These are phyloP conservation scores for Escovopsis sp. DNA, from an alignment of 2,329 filamentous ascomycete genomes.

Conservation along the genomic window DNA sequence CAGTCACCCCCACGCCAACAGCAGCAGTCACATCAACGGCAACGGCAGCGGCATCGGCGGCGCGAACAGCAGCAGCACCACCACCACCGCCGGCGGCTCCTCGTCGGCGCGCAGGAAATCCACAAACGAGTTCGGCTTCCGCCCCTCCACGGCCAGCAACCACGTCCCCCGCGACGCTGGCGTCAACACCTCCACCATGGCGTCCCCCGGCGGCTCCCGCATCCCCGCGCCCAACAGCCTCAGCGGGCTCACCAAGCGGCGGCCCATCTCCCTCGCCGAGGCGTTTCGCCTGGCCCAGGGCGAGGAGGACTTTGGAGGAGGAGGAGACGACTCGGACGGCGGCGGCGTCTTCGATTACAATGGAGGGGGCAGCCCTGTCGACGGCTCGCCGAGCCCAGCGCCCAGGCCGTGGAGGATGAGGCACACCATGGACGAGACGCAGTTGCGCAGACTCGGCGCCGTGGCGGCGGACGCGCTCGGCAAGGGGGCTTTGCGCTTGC, in stretches of 20 bases:
- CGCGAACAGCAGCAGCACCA: too few relatives aligned
- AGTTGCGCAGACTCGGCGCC: slow-evolving; percentile 14
- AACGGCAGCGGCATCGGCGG: too few relatives aligned
- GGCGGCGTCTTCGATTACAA: slow-evolving; percentile 11
- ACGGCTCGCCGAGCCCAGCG: slow-evolving; percentile 36
- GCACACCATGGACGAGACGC: slow-evolving; percentile 16
- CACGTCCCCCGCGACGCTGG: neutral
- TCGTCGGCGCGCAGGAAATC: neutral
- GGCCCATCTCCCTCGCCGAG: slow-evolving; percentile 25
- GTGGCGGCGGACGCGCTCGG: slow-evolving; percentile 17
- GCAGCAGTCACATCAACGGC: too few relatives aligned
- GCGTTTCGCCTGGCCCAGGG: slow-evolving; percentile 22
- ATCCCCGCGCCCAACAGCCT: slow-evolving; percentile 17
- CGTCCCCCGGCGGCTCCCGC: slow-evolving; percentile 17
- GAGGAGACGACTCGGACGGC: slow-evolving; percentile 9
- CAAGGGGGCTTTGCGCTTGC: slow-evolving; percentile 6
- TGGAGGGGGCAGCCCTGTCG: slow-evolving; percentile 14
- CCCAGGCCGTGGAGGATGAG: slow-evolving; percentile 28
- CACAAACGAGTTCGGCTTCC: neutral
- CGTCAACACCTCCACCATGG: slow-evolving; percentile 9
- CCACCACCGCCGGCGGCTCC: too few relatives aligned
- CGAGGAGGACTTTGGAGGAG: slow-evolving; percentile 10
- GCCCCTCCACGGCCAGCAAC: neutral
- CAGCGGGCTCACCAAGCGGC: slow-evolving; percentile 12
- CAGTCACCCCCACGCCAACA: too few relatives aligned